phyloP scores from a whole-genome alignment of 176 grass and related monocot species.

The Eremochloa ophiuroides region DNA sequence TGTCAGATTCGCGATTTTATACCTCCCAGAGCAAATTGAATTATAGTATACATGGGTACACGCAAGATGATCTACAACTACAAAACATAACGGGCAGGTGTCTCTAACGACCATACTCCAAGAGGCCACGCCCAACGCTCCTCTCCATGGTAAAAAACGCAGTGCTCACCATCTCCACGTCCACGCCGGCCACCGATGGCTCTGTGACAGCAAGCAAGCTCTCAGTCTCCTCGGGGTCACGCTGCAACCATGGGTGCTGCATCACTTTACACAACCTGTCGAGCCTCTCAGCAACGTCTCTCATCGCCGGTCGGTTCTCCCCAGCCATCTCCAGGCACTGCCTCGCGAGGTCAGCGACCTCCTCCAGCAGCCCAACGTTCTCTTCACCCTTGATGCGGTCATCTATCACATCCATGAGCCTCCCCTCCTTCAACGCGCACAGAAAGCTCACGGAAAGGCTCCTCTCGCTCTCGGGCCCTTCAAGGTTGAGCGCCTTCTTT shows the following conservation, averaged over 20 bases:
- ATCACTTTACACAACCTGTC: constrained; percentile 3
- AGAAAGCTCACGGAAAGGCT: constrained; percentile 8
- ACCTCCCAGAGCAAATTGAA: neutral
- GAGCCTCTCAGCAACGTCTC: constrained; percentile 21
- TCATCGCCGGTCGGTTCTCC: constrained; percentile 26
- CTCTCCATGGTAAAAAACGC: neutral
- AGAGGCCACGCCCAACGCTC: neutral
- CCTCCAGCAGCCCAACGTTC: neutral
- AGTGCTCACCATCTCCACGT: neutral
- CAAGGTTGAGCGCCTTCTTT: constrained; percentile 11
- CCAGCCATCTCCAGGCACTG: constrained; percentile 23
- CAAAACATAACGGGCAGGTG: neutral
- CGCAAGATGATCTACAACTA: neutral
- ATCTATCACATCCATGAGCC: constrained; percentile 11
- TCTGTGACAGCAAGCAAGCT: neutral
- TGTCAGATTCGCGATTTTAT: neutral
- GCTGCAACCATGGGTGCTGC: neutral
- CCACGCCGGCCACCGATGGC: neutral
- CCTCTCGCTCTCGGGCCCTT: constrained; percentile 18
- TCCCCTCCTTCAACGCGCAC: constrained; percentile 11
- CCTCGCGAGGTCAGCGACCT: constrained; percentile 16
- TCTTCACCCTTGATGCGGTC: constrained; percentile 1
- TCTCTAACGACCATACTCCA: constrained; percentile 1
- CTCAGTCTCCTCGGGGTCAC: constrained; percentile 12
- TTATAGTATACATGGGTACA: neutral